Evolutionary conservation across 148 eudicot species (phyloP).

Genomic region (Heliosperma pusillum): DNA sequence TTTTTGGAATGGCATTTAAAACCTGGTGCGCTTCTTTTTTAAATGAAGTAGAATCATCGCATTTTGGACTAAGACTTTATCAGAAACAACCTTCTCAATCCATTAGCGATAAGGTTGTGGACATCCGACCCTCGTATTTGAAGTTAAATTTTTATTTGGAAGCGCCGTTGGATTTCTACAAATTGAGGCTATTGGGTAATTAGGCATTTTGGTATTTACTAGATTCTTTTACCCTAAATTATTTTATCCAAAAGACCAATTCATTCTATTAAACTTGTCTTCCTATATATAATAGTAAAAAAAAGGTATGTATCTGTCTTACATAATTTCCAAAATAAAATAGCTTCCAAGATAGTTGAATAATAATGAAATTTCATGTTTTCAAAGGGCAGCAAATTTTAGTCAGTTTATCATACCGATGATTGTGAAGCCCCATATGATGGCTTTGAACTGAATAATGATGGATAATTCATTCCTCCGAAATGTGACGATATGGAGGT

Average conservation of each 20-base stretch:
- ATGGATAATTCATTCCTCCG: slow-evolving; percentile 97
- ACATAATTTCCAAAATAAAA: background rate
- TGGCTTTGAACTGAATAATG: slow-evolving; percentile 88
- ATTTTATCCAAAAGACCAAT: background rate
- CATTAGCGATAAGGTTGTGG: too few relatives aligned
- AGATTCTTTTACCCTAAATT: background rate
- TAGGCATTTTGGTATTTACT: background rate
- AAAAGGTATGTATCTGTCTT: background rate
- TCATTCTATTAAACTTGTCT: background rate
- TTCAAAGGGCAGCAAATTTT: background rate
- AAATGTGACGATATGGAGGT: slow-evolving; percentile 97
- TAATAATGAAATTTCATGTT: background rate
- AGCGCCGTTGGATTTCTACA: background rate
- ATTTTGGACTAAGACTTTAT: too few relatives aligned
- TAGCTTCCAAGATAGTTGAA: background rate
- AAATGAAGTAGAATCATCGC: too few relatives aligned
- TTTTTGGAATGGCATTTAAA: background rate
- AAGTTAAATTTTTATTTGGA: background rate
- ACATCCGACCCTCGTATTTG: background rate
- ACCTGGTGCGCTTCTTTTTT: background rate
- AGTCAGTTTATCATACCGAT: slow-evolving; percentile 40
- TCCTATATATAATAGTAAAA: background rate
- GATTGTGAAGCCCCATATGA: slow-evolving; percentile 66
- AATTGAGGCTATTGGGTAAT: background rate
- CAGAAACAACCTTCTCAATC: too few relatives aligned